These are phyloP conservation scores for Amanita pseudoporphyria DNA, from an alignment of 768 basidiomycete species.

Conservation along the genomic window DNA sequence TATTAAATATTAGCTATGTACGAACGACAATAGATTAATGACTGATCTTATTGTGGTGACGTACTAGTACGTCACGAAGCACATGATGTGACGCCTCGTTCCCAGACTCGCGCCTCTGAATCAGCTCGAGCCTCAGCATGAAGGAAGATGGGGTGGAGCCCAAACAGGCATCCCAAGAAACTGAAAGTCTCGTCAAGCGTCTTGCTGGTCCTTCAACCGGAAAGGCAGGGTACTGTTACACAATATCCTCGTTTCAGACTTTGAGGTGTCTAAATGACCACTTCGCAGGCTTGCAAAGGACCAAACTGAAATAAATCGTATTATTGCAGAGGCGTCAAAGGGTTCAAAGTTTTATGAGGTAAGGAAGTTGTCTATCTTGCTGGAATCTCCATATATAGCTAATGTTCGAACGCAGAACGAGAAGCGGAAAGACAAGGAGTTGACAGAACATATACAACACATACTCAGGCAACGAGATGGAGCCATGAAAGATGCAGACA, in stretches of 20 bases:
- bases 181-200: conserved; percentile 63
- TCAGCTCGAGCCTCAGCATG: no score
- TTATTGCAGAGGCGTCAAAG: conserved; percentile 86
- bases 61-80: background rate
- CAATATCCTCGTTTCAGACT: background rate
- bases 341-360: conserved; percentile 91
- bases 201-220: conserved; percentile 84
- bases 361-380: conserved; percentile 12
- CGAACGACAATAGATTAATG: no score
- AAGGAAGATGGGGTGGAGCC: background rate
- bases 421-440: conserved; percentile 79
- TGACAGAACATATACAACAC: conserved; percentile 66
- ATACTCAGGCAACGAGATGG: conserved; percentile 61
- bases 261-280: background rate
- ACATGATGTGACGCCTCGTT: background rate
- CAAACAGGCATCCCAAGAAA: conserved; percentile 42
- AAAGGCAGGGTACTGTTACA: conserved; percentile 68
- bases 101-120: no score
- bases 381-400: conserved; percentile 2
- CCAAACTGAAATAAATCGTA: conserved; percentile 76
- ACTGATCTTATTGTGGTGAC: no score
- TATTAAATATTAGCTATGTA: no score
- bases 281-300: conserved; percentile 61
- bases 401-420: conserved; percentile 49
- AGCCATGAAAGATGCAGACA: conserved; percentile 41